phyloP scores from a whole-genome alignment of 257 asterid genomes.

The Primulina eburnea region DNA sequence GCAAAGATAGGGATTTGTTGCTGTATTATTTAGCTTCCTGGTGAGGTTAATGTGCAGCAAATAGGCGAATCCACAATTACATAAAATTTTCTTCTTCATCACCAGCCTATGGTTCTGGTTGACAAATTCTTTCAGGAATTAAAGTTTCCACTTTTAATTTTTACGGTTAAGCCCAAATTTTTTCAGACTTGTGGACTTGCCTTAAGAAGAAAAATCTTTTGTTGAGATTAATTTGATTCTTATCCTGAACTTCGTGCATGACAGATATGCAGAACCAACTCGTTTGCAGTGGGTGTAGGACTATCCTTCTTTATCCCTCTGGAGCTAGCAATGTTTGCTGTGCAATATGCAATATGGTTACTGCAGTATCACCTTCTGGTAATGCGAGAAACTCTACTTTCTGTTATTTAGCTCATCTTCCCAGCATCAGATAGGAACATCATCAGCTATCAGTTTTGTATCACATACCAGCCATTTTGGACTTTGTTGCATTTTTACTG shows the following conservation, averaged over 20 bases:
- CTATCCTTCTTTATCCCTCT: conserved; percentile 50
- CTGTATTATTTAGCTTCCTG: neutral
- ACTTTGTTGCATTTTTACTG: no score
- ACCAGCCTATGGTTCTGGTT: no score
- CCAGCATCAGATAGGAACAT: no score
- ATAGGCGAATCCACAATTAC: no score
- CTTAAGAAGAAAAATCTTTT: neutral
- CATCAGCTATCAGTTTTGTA: no score
- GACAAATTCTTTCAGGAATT: no score
- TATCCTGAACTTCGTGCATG: neutral
- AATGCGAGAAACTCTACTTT: neutral
- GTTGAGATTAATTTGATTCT: neutral
- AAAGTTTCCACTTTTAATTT: neutral
- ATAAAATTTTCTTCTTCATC: no score
- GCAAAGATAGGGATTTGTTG: neutral
- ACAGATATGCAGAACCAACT: conserved; percentile 55
- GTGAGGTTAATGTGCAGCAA: no score
- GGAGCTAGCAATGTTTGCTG: conserved; percentile 63
- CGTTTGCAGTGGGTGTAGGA: conserved; percentile 57
- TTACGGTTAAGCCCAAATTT: neutral
- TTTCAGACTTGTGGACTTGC: neutral
- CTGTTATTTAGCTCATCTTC: neutral
- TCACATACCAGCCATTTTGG: no score
- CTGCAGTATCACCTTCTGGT: conserved; percentile 57
- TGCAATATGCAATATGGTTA: conserved; percentile 56